These are phyloP conservation scores for Grosmannia clavigera DNA, from an alignment of 2,329 filamentous ascomycete genomes.

Conservation along the genomic window DNA sequence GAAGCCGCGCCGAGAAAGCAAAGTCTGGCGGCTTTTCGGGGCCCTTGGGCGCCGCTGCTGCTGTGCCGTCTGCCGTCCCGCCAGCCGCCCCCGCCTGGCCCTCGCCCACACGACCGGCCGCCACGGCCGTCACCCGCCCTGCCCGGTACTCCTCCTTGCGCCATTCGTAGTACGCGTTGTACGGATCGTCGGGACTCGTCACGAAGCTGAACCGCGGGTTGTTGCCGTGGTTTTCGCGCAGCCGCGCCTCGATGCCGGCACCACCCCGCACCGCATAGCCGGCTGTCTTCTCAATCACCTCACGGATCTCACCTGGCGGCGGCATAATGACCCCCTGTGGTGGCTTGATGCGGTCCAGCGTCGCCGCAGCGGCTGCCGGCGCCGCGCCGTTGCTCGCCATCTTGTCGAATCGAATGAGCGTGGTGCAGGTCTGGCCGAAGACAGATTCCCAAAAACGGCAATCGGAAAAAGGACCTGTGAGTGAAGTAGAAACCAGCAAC, in stretches of 20 bases:
- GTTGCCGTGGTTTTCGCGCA: conserved; percentile 70
- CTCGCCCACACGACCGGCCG: conserved; percentile 62
- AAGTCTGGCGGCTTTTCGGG: conserved; percentile 79
- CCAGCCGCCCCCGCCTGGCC: conserved; percentile 30
- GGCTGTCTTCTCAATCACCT: conserved; percentile 83
- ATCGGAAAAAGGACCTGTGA: no score
- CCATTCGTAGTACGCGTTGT: conserved; percentile 84
- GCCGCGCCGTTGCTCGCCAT: conserved; percentile 18
- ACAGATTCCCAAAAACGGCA: background rate
- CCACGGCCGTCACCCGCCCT: conserved; percentile 67
- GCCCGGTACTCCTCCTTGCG: conserved; percentile 73
- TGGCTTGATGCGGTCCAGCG: conserved; percentile 58
- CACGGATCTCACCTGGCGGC: conserved; percentile 71
- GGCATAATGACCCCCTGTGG: conserved; percentile 78
- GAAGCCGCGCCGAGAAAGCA: conserved; percentile 91
- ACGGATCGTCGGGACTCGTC: conserved; percentile 67
- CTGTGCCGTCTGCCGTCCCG: conserved; percentile 7
- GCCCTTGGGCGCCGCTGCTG: conserved; percentile 55
- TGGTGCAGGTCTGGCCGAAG: background rate
- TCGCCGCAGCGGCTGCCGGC: conserved; percentile 31
- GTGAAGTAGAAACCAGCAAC: no score
- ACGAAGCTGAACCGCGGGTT: conserved; percentile 93
- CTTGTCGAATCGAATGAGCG: background rate
- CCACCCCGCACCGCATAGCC: conserved; percentile 71
- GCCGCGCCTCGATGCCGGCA: conserved; percentile 63